These are phyloP conservation scores for Aspergillus melleus DNA, from an alignment of 2,329 filamentous ascomycete species.

Conservation along the genomic window DNA sequence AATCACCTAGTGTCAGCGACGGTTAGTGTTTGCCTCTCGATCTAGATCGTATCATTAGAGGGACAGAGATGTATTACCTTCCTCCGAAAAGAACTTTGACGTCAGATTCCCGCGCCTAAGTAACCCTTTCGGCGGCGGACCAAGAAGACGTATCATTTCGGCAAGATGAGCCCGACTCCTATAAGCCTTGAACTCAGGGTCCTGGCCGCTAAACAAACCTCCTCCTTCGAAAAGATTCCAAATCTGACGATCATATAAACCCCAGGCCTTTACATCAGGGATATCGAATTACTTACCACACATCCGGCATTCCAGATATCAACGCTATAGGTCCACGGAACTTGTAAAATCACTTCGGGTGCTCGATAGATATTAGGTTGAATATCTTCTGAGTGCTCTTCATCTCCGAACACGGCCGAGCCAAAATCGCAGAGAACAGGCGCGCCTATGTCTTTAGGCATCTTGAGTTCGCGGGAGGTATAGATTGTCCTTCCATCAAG, in stretches of 20 bases:
- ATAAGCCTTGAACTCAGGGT: conserved; percentile 42
- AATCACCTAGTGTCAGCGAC: conserved; percentile 26
- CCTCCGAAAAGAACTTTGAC: conserved; percentile 41
- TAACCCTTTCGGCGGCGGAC: conserved; percentile 41
- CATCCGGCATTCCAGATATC: conserved; percentile 57
- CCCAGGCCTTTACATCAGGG: neutral
- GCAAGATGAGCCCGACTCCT: conserved; percentile 50
- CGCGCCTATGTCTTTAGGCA: conserved; percentile 32
- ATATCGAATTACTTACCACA: conserved; percentile 42
- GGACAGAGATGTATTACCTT: conserved; percentile 27
- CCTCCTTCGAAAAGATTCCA: conserved; percentile 53
- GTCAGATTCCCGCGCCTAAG: conserved; percentile 32
- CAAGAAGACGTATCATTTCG: conserved; percentile 51
- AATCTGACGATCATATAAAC: conserved; percentile 33
- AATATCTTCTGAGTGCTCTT: conserved; percentile 30
- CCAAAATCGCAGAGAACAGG: conserved; percentile 54
- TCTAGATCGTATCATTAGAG: neutral
- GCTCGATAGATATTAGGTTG: conserved; percentile 38
- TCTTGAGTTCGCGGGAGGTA: conserved; percentile 40
- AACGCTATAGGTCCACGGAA: conserved; percentile 48
- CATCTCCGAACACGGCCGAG: conserved; percentile 42
- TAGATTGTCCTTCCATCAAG: conserved; percentile 46
- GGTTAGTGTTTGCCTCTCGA: neutral
- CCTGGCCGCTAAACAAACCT: conserved; percentile 45
- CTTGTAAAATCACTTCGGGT: conserved; percentile 50